Evolutionary conservation across 805 yeast species (phyloP).

Genomic region (Kazachstania viticola): DNA sequence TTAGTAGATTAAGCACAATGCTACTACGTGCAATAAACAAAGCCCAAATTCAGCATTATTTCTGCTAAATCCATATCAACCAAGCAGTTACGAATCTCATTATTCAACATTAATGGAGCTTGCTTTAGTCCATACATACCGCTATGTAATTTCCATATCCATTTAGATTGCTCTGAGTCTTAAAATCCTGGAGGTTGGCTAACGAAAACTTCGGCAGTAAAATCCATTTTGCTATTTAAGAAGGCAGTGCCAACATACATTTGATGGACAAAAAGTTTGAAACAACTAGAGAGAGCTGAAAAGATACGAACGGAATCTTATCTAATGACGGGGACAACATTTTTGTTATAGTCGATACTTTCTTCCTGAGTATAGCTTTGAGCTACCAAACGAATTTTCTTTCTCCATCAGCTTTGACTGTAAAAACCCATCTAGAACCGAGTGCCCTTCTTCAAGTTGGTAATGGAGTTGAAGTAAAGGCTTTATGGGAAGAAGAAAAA

Average conservation of each 20-base stretch:
- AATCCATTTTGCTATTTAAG: neutral
- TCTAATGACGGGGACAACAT: slow-evolving; percentile 18
- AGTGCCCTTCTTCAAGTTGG: slow-evolving; percentile 5
- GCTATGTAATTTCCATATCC: slow-evolving; percentile 2
- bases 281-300: slow-evolving; percentile 2
- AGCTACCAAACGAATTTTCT: slow-evolving; percentile 20
- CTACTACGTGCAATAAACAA: no score
- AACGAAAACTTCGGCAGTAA: neutral
- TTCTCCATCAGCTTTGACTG: slow-evolving; percentile 4
- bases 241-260: slow-evolving; percentile 14
- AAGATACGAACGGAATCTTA: slow-evolving; percentile 7
- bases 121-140: slow-evolving; percentile 5
- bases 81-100: no score
- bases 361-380: slow-evolving; percentile 13
- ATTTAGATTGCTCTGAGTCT: neutral
- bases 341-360: slow-evolving; percentile 17
- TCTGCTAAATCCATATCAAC: no score
- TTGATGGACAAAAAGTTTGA: slow-evolving; percentile 5
- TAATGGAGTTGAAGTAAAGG: slow-evolving; percentile 3
- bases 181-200: slow-evolving; percentile 1
- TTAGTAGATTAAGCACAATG: no score
- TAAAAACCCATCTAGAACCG: slow-evolving; percentile 12
- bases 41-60: no score
- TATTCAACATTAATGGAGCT: slow-evolving; percentile 17
- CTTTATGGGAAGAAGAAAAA: slow-evolving; percentile 2